Evolutionary conservation across 2,329 filamentous ascomycete species (phyloP).

Genomic region (Zymoseptoria passerinii): DNA sequence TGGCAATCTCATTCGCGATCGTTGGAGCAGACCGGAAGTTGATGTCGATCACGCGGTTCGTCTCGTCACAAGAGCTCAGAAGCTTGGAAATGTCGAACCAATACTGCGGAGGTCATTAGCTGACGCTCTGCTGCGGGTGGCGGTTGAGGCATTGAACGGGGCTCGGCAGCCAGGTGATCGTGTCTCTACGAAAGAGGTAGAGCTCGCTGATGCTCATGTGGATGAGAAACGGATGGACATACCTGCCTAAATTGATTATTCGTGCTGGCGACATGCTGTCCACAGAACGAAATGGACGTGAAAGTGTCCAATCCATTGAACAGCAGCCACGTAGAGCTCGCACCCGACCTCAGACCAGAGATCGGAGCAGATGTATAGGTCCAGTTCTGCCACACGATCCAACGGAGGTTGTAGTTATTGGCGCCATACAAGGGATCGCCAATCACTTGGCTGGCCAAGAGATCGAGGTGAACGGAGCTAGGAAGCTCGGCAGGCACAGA

Average conservation of each 20-base stretch:
- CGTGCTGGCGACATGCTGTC: slow-evolving; percentile 46
- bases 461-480: slow-evolving; percentile 52
- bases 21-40: slow-evolving; percentile 51
- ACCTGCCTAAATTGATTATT: slow-evolving; percentile 54
- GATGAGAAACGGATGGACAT: not conserved
- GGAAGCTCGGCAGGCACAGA: slow-evolving; percentile 49
- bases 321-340: slow-evolving; percentile 45
- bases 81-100: slow-evolving; percentile 48
- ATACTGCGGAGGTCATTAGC: slow-evolving; percentile 30
- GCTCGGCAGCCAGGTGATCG: not conserved
- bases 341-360: slow-evolving; percentile 30
- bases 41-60: slow-evolving; percentile 37
- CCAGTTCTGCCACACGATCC: slow-evolving; percentile 53
- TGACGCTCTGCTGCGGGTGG: not conserved
- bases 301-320: slow-evolving; percentile 58
- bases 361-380: slow-evolving; percentile 49
- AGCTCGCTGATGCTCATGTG: not conserved
- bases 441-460: slow-evolving; percentile 47
- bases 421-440: slow-evolving; percentile 47
- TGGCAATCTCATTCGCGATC: slow-evolving; percentile 47
- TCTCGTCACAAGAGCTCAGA: slow-evolving; percentile 35
- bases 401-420: slow-evolving; percentile 53
- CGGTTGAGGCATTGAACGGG: not conserved
- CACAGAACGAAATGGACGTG: slow-evolving; percentile 48
- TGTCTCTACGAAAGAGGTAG: not conserved